Evolutionary conservation across 1,139 yeast genomes (phyloP).

Genomic region (Taphrina deformans): DNA sequence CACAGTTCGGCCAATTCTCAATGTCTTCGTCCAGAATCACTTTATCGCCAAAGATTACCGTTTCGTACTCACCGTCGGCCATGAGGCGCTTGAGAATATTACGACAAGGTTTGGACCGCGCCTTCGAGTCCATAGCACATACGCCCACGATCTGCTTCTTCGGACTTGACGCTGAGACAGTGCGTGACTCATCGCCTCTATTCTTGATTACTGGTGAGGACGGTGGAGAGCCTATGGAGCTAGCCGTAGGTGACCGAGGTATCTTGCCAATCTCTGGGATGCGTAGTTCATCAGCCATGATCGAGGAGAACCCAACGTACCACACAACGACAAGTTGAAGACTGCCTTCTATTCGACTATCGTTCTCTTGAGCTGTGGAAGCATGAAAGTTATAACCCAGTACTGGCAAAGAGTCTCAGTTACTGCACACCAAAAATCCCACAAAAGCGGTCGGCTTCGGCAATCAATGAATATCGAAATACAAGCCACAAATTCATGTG

Average conservation of each 20-base stretch:
- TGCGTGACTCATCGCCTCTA: slow-evolving; percentile 1
- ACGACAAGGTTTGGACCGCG: slow-evolving; percentile 91
- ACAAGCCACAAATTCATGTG: too few relatives aligned
- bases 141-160: slow-evolving; percentile 86
- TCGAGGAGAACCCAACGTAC: too few relatives aligned
- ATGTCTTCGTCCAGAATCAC: slow-evolving; percentile 86
- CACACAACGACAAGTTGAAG: too few relatives aligned
- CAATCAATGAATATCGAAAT: neutral
- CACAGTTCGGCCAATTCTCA: slow-evolving; percentile 99
- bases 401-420: too few relatives aligned
- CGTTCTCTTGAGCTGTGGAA: too few relatives aligned
- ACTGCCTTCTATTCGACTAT: too few relatives aligned
- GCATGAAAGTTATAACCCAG: too few relatives aligned
- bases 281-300: neutral
- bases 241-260: slow-evolving; percentile 12
- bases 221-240: slow-evolving; percentile 19
- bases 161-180: neutral
- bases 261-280: slow-evolving; percentile 2
- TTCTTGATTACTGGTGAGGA: neutral
- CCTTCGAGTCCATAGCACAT: slow-evolving; percentile 98
- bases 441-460: too few relatives aligned
- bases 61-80: slow-evolving; percentile 73
- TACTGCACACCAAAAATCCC: too few relatives aligned
- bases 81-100: slow-evolving; percentile 83
- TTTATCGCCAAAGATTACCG: slow-evolving; percentile 95